phyloP scores from a whole-genome alignment of 805 yeast genomes.

The Wickerhamomyces mucosus region DNA sequence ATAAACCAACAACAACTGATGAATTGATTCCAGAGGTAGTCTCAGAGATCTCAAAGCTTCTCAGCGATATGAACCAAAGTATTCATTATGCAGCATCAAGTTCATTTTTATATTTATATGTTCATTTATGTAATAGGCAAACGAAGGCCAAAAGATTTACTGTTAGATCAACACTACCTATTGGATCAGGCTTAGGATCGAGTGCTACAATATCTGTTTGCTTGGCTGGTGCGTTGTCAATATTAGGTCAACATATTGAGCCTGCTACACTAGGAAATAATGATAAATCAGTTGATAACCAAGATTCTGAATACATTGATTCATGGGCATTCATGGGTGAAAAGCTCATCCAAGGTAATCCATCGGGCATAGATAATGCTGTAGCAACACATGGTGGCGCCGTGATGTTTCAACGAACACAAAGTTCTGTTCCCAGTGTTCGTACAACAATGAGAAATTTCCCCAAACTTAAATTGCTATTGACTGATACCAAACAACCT shows the following conservation, averaged over 20 bases:
- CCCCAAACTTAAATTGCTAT: constrained; percentile 63
- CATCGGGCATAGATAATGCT: constrained; percentile 94
- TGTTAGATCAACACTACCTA: constrained; percentile 78
- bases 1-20: constrained; percentile 28
- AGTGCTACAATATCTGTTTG: constrained; percentile 88
- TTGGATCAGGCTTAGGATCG: constrained; percentile 95
- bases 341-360: constrained; percentile 91
- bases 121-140: constrained; percentile 40
- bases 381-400: constrained; percentile 97
- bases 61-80: constrained; percentile 38
- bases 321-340: constrained; percentile 91
- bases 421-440: constrained; percentile 46
- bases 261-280: constrained; percentile 26
- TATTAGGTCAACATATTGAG: constrained; percentile 45
- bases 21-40: constrained; percentile 54
- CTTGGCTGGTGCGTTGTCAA: constrained; percentile 62
- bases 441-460: constrained; percentile 61
- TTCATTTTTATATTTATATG: constrained; percentile 73
- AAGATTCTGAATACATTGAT: constrained; percentile 56
- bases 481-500: constrained; percentile 83
- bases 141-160: constrained; percentile 48
- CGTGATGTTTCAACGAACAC: constrained; percentile 67
- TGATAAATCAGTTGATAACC: constrained; percentile 27
- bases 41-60: constrained; percentile 33
- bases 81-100: constrained; percentile 71